Base-by-base conservation (phyloP, 495 filamentous ascomycete species). In the Aspergillus affinis region DNA sequence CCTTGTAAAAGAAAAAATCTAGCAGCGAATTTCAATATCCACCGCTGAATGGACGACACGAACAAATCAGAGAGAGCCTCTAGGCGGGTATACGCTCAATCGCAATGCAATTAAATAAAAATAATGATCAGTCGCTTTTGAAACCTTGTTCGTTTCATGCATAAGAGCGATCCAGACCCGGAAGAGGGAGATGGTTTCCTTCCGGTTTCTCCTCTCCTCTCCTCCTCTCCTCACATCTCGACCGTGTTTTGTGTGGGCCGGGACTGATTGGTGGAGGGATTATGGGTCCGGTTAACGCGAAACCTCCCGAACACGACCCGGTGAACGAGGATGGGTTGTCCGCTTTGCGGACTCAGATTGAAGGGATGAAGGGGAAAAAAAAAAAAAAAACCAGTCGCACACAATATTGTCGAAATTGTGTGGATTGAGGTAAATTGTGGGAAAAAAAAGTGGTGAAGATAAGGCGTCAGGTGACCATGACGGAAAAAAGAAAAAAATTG, bases 71-170 rank as follows among this genome's bases (percentile, higher is more conserved):
- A 36, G 32, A 36, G 54, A 49, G 21, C 36, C 49, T 29, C 45
- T 47, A 44, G 62, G 68, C 63, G 69, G 73, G 70, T 75, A 75
- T 75, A 72, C 67, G 72, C 70, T 71, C 61, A 72, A 67, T 67
- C 68, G 68, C 69, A 66, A 36, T 36, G 32, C 32, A 36, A 36
- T 36, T 58, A 63, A 53, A n/a, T n/a, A 53, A 32, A 46, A 44
- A 15, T 6, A 54, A 54, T 48, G 20, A 36, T 55, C 56, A 29
- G 29, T 55, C 60, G 59, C 48, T 57, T 61, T 55, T 57, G 27
- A 53, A 52, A 55, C n/a, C 59, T 57, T 30, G 48, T 27, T 61
- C 53, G 59, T 57, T 51, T 27, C 47, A 55, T 50, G 46, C 48
- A 29, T 61, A 45, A 41, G 10, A 36, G 27, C 10, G 23, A 30